Conservation (phyloP, 2,329 filamentous ascomycete species). For the Chaetomium olivaceum region DNA sequence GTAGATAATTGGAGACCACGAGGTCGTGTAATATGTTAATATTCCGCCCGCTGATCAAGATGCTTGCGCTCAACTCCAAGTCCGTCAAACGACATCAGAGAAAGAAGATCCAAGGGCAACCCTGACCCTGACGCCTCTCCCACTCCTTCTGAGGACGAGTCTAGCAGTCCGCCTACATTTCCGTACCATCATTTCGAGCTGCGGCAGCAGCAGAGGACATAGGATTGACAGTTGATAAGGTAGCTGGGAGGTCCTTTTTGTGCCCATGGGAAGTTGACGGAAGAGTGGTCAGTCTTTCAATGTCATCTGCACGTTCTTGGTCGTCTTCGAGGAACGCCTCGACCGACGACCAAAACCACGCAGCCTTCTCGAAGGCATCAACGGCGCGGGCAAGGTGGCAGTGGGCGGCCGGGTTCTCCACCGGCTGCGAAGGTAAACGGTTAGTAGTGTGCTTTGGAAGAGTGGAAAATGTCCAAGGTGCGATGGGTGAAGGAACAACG, state of each 20-base stretch:
- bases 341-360: conserved; percentile 12
- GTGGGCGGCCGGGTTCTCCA: neutral
- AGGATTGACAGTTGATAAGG: neutral
- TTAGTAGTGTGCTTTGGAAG: neutral
- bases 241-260: neutral
- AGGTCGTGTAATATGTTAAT: too few relatives aligned
- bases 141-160: too few relatives aligned
- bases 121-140: too few relatives aligned
- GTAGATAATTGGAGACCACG: too few relatives aligned
- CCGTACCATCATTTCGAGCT: conserved; percentile 20
- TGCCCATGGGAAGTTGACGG: neutral
- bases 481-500: neutral
- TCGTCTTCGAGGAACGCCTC: conserved; percentile 17
- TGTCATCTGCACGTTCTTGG: neutral
- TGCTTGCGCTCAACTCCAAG: too few relatives aligned
- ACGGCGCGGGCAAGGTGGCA: conserved; percentile 14
- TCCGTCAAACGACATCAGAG: too few relatives aligned
- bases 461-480: neutral
- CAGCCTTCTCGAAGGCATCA: conserved; percentile 14
- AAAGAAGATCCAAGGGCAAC: too few relatives aligned
- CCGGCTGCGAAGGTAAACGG: neutral
- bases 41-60: too few relatives aligned
- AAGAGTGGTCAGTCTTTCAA: neutral
- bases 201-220: neutral
- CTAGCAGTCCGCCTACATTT: too few relatives aligned